Conservation (phyloP, 2,329 filamentous ascomycete genomes). For the Fusarium longipes region DNA sequence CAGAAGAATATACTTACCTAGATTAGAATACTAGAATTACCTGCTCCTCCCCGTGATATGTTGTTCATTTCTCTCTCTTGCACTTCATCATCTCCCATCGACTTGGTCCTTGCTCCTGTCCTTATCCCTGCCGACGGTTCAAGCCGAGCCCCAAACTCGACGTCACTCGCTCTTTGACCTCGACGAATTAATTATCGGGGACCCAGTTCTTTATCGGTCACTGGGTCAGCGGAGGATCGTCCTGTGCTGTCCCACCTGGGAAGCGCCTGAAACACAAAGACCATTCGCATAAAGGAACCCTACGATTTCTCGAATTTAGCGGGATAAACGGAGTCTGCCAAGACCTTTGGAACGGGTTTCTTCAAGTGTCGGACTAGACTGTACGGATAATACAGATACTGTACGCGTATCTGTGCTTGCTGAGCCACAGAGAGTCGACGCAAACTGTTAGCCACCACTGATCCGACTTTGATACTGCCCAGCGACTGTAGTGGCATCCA, state of each 20-base stretch:
- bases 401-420: constrained; percentile 17
- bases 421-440: constrained; percentile 35
- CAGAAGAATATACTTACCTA: not conserved
- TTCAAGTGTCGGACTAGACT: not conserved
- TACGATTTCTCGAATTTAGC: constrained; percentile 19
- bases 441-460: constrained; percentile 36
- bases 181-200: constrained; percentile 9
- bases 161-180: constrained; percentile 29
- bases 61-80: constrained; percentile 14
- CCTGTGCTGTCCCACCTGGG: constrained; percentile 15
- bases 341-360: constrained; percentile 9
- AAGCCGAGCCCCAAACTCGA: constrained; percentile 35
- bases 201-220: constrained; percentile 21
- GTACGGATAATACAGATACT: not conserved
- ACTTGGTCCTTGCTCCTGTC: constrained; percentile 6
- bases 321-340: constrained; percentile 24
- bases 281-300: constrained; percentile 12
- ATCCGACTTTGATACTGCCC: not conserved
- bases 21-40: not conserved
- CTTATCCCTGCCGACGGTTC: constrained; percentile 23
- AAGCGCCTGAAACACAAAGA: constrained; percentile 33
- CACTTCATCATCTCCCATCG: constrained; percentile 14
- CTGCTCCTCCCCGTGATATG: constrained; percentile 4
- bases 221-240: constrained; percentile 33
- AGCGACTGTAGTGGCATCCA: not conserved